Percentiles rank a stretch among this genome's conserved stretches.
Evolutionary conservation across 2,329 filamentous ascomycete species (phyloP).

Genomic region (Aspergillus costaricaensis): DNA sequence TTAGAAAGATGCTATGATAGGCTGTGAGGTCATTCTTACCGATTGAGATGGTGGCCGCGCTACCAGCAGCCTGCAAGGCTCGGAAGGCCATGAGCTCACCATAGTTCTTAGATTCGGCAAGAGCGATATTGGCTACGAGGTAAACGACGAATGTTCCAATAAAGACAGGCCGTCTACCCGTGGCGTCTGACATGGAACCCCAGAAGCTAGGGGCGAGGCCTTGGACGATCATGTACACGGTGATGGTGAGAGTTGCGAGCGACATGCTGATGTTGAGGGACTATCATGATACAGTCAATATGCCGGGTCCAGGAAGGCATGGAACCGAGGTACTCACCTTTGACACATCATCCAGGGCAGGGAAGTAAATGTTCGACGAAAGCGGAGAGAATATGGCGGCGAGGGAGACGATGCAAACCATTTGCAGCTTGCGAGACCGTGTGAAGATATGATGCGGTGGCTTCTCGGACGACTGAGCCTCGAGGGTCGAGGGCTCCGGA

Average conservation of each 20-base stretch:
- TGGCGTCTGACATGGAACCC: slow-evolving; percentile 51
- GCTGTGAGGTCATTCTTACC: slow-evolving; percentile 28
- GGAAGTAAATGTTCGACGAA: slow-evolving; percentile 51
- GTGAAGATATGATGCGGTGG: slow-evolving; percentile 7
- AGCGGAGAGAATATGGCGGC: slow-evolving; percentile 41
- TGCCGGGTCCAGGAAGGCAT: slow-evolving; percentile 4
- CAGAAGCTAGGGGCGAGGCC: slow-evolving; percentile 54
- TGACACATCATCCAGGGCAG: slow-evolving; percentile 33
- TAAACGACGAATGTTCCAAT: slow-evolving; percentile 52
- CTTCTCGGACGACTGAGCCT: not conserved
- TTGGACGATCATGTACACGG: slow-evolving; percentile 54
- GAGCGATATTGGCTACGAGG: slow-evolving; percentile 49
- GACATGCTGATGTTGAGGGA: slow-evolving; percentile 29
- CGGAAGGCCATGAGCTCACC: slow-evolving; percentile 48
- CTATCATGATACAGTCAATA: not conserved
- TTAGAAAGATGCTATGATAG: slow-evolving; percentile 8
- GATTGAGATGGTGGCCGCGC: slow-evolving; percentile 52
- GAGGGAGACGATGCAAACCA: slow-evolving; percentile 14
- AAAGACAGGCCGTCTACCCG: slow-evolving; percentile 51
- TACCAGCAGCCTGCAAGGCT: slow-evolving; percentile 52
- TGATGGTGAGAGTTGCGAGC: slow-evolving; percentile 40
- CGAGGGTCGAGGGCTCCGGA: not conserved
- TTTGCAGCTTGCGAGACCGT: slow-evolving; percentile 5
- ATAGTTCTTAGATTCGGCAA: slow-evolving; percentile 43
- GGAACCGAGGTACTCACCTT: slow-evolving; percentile 20